Evolutionary conservation across 2,329 filamentous ascomycete genomes (phyloP).

Genomic region (Xylariaceae sp.): DNA sequence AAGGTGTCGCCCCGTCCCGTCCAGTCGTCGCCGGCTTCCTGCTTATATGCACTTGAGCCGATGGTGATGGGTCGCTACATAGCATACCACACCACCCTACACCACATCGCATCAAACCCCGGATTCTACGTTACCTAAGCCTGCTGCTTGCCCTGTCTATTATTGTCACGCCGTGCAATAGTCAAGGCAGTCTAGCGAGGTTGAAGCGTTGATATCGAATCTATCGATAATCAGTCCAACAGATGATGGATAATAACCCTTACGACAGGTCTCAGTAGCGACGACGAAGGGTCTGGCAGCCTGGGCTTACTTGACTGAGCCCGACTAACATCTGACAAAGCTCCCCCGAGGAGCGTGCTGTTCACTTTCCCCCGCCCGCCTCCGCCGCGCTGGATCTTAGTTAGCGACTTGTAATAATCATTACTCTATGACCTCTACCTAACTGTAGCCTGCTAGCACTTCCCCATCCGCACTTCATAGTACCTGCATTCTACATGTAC

Average conservation of each 20-base stretch:
- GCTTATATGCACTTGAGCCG: slow-evolving; percentile 13
- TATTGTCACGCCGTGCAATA: slow-evolving; percentile 17
- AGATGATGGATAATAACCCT: no score
- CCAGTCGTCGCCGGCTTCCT: slow-evolving; percentile 20
- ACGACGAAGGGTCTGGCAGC: not conserved
- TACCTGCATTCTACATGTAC: no score
- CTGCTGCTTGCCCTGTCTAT: slow-evolving; percentile 22
- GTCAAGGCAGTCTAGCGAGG: slow-evolving; percentile 4
- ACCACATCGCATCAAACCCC: slow-evolving; percentile 13
- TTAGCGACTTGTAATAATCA: slow-evolving; percentile 10
- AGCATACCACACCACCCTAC: slow-evolving; percentile 12
- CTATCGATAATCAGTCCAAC: no score
- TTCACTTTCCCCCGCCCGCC: slow-evolving; percentile 7
- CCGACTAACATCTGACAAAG: slow-evolving; percentile 6
- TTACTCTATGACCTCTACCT: slow-evolving; percentile 3
- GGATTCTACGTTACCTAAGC: slow-evolving; percentile 26
- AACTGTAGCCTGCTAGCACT: no score
- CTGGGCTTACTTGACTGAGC: slow-evolving; percentile 2
- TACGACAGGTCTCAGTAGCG: no score
- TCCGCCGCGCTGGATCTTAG: slow-evolving; percentile 9
- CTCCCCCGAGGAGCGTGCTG: slow-evolving; percentile 2
- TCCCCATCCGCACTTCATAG: no score
- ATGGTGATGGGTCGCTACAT: slow-evolving; percentile 23
- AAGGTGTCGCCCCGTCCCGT: slow-evolving; percentile 11
- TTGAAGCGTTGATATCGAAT: slow-evolving; percentile 1